Evolutionary conservation across 2,329 filamentous ascomycete species (phyloP), one percentile per base, ranked within the genome.

Genomic region (Sclerotinia nivalis): DNA sequence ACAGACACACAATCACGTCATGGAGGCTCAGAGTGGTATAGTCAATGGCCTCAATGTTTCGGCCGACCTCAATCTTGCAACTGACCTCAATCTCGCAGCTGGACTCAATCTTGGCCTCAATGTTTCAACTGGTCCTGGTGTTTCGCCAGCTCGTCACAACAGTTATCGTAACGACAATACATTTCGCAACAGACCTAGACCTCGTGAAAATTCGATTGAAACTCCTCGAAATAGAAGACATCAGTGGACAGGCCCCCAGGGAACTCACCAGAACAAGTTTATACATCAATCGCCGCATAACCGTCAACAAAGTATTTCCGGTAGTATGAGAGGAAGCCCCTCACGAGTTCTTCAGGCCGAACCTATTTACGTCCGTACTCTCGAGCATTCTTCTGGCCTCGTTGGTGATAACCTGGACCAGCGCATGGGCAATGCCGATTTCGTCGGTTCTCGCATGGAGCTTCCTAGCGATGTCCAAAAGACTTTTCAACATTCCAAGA

Each of bases 351-450:
- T 13, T 45, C 67, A 55, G 7, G 22, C 20, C 13, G 66, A 64
- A 22, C 71, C 69, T 22, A 60, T 72, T 20, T 72, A 72, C 45
- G 43, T 72, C 9, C 69, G 52, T 25, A 71, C 69, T 34, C 25
- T 62, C 6, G 68, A 70, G 47, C 68, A 31, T 31, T 34, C 20
- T 25, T 25, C 49, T 31, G 8, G 20, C 22, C 9, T 37, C 3
- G n/a, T n/a, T 43, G 6, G 9, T 28, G 12, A 47, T 28, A 40
- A 6, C 4, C 52, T 18, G n/a, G 49, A 28, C 13, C 59, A 49
- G 28, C 28, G 4, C 22, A 65, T n/a, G 28, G 52, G 22, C 6
- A 47, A 50, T 5, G 28, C n/a, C 4, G 28, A 40, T 43, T 12
- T 3, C 9, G 18, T 22, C 20, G 34, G 31, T 28, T 40, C 47